Percentiles rank a stretch among this genome's conserved stretches.
phyloP scores from a whole-genome alignment of 495 filamentous ascomycete species.

The Trichoderma parareesei region DNA sequence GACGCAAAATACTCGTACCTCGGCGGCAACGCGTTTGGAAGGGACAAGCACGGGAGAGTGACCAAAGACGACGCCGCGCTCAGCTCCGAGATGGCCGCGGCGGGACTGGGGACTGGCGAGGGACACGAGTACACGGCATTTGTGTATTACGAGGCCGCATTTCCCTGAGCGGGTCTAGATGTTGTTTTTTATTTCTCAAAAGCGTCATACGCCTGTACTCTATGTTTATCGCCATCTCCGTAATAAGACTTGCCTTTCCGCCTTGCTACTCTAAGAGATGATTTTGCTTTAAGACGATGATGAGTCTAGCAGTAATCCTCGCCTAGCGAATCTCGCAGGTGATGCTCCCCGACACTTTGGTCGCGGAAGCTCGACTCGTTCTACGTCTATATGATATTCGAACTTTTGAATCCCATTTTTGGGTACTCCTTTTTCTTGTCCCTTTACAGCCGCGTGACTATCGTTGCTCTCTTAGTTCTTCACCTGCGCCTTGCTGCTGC shows the following conservation, averaged over 20 bases:
- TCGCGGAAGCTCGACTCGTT: background rate
- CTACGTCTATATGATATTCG: too few relatives aligned
- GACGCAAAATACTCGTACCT: slow-evolving; percentile 86
- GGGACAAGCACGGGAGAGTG: slow-evolving; percentile 87
- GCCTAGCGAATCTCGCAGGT: too few relatives aligned
- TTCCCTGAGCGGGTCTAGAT: slow-evolving; percentile 36
- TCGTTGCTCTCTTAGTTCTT: background rate
- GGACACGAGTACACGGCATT: slow-evolving; percentile 87
- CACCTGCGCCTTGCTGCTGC: background rate
- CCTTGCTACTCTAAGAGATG: background rate
- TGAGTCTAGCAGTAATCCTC: too few relatives aligned
- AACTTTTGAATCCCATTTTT: background rate
- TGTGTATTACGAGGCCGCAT: slow-evolving; percentile 93
- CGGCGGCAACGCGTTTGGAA: slow-evolving; percentile 86
- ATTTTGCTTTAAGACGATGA: too few relatives aligned
- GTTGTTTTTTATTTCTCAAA: background rate
- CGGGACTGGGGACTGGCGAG: slow-evolving; percentile 51
- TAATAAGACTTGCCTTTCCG: background rate
- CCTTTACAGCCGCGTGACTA: background rate
- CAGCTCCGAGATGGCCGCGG: slow-evolving; percentile 70
- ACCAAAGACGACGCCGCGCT: slow-evolving; percentile 74
- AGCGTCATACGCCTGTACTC: slow-evolving; percentile 3
- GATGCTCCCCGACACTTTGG: too few relatives aligned
- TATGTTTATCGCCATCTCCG: background rate
- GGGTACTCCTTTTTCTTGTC: background rate